Evolutionary conservation across 257 asterid genomes (phyloP), one percentile per base, ranked within the genome.

Genomic region (Nicotiana tomentosiformis): DNA sequence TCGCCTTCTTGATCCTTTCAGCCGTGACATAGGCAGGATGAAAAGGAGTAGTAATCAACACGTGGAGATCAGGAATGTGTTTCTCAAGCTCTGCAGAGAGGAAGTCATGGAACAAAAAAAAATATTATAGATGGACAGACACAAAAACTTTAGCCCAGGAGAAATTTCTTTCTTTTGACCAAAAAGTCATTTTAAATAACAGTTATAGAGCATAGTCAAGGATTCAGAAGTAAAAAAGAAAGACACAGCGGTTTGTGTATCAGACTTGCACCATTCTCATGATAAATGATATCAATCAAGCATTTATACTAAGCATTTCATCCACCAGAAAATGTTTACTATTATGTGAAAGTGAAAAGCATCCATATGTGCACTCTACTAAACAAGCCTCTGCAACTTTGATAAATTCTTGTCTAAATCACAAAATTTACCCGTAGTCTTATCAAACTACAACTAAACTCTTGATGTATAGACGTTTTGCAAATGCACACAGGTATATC

Each of bases 11-110:
- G 77, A 96, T 96, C 88, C 98, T 90, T 66, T 96, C 99, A n/a
- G 98, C 98, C 1, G 98, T 94, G 60, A 94, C 95, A 66, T 96
- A 96, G 16, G 98, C 98, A 15, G 98, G 99, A 90, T 96, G 99
- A 88, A 96, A 96, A 10, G 99, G 99, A 78, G 99, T 96, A 0
- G 96, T 88, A 67, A 96, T 96, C 89, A 96, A 84, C 84, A 96
- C 99, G 35, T 96, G 96, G 81, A 95, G 94, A 82, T 96, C 99
- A 5, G 97, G 94, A 55, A 96, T 89, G 86, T 94, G 99, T 77
- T 93, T 94, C 89, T 96, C 99, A 35, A 96, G 99, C 89, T 93
- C 99, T 96, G 96, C 87, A 82, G 57, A 83, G 29, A 15, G 64
- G 55, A 58, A 87, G 78, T 35, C 72, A 76, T 65, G 62, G 14